A percentile compares a stretch with the other conserved stretches of the same genome.
These are phyloP conservation scores for Sporisorium iseilematis-ciliati DNA, from an alignment of 1,284 basidiomycete species.

Conservation along the genomic window DNA sequence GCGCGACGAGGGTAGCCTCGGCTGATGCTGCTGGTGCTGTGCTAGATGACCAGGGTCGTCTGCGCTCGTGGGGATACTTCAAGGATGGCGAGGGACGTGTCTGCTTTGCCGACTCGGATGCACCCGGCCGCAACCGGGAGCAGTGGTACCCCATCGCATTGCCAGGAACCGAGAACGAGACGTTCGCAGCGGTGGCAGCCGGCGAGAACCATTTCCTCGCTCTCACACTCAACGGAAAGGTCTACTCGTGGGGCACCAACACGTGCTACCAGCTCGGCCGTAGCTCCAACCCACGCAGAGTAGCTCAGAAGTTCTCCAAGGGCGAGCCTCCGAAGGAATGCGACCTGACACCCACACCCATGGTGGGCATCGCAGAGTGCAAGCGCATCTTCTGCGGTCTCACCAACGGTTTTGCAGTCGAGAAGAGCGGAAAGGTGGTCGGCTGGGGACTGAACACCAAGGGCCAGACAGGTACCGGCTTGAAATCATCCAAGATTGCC, in stretches of 20 bases:
- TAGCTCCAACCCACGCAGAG: slow-evolving; percentile 75
- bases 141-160: slow-evolving; percentile 69
- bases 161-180: slow-evolving; percentile 72
- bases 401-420: slow-evolving; percentile 89
- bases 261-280: slow-evolving; percentile 88
- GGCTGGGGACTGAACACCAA: slow-evolving; percentile 91
- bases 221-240: slow-evolving; percentile 83
- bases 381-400: slow-evolving; percentile 82
- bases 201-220: slow-evolving; percentile 89
- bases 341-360: slow-evolving; percentile 83
- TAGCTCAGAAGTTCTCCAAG: slow-evolving; percentile 52
- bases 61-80: slow-evolving; percentile 77
- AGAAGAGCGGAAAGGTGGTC: slow-evolving; percentile 83
- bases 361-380: slow-evolving; percentile 78
- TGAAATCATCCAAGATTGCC: slow-evolving; percentile 74
- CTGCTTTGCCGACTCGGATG: slow-evolving; percentile 77
- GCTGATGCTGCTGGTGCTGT: slow-evolving; percentile 88
- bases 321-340: slow-evolving; percentile 79
- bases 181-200: slow-evolving; percentile 79
- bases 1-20: slow-evolving; percentile 83
- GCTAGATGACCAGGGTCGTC: slow-evolving; percentile 80
- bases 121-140: slow-evolving; percentile 47
- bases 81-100: slow-evolving; percentile 85
- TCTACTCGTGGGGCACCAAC: slow-evolving; percentile 84
- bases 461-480: slow-evolving; percentile 76